Conservation (phyloP, 805 yeast genomes). For the Lipomyces mesembrius region DNA sequence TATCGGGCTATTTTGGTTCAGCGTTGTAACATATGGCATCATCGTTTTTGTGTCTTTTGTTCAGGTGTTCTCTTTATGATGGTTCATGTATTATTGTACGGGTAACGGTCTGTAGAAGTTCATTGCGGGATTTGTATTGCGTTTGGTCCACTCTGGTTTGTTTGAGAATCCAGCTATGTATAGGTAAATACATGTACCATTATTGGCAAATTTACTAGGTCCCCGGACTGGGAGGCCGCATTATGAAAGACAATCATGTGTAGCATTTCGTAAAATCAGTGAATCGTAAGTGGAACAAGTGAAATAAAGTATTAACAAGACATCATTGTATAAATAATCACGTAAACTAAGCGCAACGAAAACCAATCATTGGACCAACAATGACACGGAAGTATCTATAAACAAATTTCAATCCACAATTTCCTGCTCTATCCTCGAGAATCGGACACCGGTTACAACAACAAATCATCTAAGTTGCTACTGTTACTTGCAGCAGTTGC, state of each 20-base stretch:
- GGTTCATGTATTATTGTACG: background rate
- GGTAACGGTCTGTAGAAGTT: conserved; percentile 1
- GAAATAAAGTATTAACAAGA: background rate
- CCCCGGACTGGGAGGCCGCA: background rate
- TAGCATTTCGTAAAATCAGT: background rate
- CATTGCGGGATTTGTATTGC: background rate
- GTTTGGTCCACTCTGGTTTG: background rate
- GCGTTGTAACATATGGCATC: background rate
- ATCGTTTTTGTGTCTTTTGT: background rate
- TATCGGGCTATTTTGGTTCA: background rate
- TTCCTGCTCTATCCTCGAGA: background rate
- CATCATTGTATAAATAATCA: background rate
- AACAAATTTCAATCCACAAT: conserved; percentile 1
- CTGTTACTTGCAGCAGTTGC: background rate
- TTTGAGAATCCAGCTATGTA: background rate
- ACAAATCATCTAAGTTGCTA: conserved; percentile 16
- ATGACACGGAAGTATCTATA: background rate
- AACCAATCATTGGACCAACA: background rate
- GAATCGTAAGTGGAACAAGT: background rate
- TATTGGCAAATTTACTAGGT: background rate
- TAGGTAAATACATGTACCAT: background rate
- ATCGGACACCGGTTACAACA: conserved; percentile 3
- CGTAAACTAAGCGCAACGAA: background rate
- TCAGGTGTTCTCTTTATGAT: background rate
- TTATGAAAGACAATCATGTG: background rate